Percentiles rank a stretch among this genome's conserved stretches.
Evolutionary conservation across 805 yeast genomes (phyloP).

Genomic region (Ogataea allantospora): DNA sequence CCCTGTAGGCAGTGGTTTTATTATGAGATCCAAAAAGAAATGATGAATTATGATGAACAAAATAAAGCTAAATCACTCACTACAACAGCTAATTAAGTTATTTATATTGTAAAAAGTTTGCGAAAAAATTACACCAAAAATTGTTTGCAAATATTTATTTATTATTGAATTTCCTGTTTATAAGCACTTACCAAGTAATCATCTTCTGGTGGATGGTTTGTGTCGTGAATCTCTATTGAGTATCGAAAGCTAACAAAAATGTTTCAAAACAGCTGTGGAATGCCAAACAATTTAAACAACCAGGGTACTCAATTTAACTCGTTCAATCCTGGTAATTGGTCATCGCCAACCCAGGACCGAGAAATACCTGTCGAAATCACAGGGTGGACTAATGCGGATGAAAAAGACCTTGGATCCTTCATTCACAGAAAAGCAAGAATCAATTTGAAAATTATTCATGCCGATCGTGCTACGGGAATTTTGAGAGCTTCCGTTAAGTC

Average conservation of each 20-base stretch:
- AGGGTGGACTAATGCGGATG: constrained; percentile 81
- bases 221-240: too few species aligned
- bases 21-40: neutral
- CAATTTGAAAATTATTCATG: constrained; percentile 48
- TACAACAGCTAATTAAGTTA: too few species aligned
- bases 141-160: too few species aligned
- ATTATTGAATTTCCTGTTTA: neutral
- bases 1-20: too few species aligned
- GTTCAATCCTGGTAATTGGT: neutral
- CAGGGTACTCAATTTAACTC: neutral
- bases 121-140: too few species aligned
- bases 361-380: constrained; percentile 57
- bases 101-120: neutral
- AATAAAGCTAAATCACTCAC: neutral
- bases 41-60: constrained; percentile 1
- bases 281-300: neutral
- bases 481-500: constrained; percentile 58
- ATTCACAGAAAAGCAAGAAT: constrained; percentile 65
- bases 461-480: constrained; percentile 48
- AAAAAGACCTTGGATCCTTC: constrained; percentile 66
- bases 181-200: too few species aligned
- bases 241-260: neutral
- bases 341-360: constrained; percentile 19
- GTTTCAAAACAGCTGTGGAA: constrained; percentile 4
- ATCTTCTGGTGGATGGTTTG: neutral